Base-by-base conservation (phyloP, 2,329 filamentous ascomycete genomes). In the Aspergillus sp. region DNA sequence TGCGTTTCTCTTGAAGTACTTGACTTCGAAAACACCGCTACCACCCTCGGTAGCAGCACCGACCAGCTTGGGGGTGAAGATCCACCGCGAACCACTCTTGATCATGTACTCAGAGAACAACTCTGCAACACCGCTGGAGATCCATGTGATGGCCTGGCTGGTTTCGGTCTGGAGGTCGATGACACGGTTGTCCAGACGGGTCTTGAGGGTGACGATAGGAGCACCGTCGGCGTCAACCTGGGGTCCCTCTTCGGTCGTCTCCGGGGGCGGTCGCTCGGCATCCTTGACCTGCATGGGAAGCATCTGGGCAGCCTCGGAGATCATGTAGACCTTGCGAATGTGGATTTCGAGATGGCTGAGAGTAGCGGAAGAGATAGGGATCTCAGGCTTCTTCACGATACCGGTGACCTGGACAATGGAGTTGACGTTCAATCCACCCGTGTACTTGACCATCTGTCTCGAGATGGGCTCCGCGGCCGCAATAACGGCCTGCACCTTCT, bases 401-500 rank as follows among this genome's bases (percentile, higher is more conserved):
- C 86, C 93, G 60, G 94, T 87, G 47, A 96, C 83, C 33, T 83
- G 73, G 27, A 96, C 83, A 56, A 86, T 90, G 56, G 85, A 89
- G 75, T 96, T 91, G 37, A 85, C 76, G 60, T 81, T 85, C 54
- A 95, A 71, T 35, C 74, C 78, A 38, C 80, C 81, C 39, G 86
- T 82, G 81, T 87, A 97, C 73, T 97, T 97, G 64, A 96, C 88
- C 91, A 97, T 97, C 69, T 88, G 89, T 65, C 83, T 85, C 49
- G 81, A 86, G 32, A 90, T 79, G 39, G 71, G 78, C 49, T 64
- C 70, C 31, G 76, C 82, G 58, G 89, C 81, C 62, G 75, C 69
- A 59, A 79, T 80, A 39, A 96, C 85, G 40, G 85, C 89, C 73
- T 96, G 90, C 33, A 96, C 84, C 27, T 83, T 85, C 75, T 86